Percentiles rank a stretch among this genome's conserved stretches.
Conservation (phyloP, 345 rosid species). For the Aquilaria malaccensis region DNA sequence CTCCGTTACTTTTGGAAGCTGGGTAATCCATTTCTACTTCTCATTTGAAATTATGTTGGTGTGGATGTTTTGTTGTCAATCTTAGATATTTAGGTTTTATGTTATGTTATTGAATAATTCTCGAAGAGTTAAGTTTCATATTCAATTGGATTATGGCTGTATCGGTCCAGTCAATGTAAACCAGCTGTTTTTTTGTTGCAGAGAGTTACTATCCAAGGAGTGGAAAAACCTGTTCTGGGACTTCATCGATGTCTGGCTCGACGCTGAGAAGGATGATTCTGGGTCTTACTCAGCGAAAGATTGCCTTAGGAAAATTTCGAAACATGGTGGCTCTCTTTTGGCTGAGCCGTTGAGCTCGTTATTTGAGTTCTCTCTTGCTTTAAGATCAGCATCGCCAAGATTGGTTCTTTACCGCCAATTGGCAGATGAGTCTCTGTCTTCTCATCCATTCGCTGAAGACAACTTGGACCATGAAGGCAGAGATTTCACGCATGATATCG, state of each 20-base stretch:
- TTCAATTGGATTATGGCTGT: too few relatives aligned
- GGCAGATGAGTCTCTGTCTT: constrained; percentile 94
- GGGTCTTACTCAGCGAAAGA: constrained; percentile 68
- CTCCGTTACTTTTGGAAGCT: constrained; percentile 93
- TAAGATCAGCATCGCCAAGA: constrained; percentile 88
- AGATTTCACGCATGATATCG: constrained; percentile 21
- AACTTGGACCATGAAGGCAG: constrained; percentile 16
- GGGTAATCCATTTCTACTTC: constrained; percentile 37
- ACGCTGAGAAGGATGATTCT: constrained; percentile 31
- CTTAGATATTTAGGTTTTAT: too few relatives aligned
- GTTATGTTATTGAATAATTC: too few relatives aligned
- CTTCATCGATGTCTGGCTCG: constrained; percentile 70
- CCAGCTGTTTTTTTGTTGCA: constrained; percentile 15
- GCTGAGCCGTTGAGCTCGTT: constrained; percentile 56
- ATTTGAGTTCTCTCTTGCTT: constrained; percentile 69
- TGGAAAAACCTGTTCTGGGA: constrained; percentile 81
- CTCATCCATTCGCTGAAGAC: constrained; percentile 67
- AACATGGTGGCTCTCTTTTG: constrained; percentile 41
- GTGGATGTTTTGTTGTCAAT: too few relatives aligned
- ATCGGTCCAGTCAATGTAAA: too few relatives aligned
- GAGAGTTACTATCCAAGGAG: constrained; percentile 85
- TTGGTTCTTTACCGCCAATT: constrained; percentile 84
- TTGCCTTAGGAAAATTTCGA: constrained; percentile 56
- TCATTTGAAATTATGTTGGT: background rate
- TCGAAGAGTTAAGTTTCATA: background rate